phyloP scores from a whole-genome alignment of 2,329 filamentous ascomycete species.

The Triangularia setosa region DNA sequence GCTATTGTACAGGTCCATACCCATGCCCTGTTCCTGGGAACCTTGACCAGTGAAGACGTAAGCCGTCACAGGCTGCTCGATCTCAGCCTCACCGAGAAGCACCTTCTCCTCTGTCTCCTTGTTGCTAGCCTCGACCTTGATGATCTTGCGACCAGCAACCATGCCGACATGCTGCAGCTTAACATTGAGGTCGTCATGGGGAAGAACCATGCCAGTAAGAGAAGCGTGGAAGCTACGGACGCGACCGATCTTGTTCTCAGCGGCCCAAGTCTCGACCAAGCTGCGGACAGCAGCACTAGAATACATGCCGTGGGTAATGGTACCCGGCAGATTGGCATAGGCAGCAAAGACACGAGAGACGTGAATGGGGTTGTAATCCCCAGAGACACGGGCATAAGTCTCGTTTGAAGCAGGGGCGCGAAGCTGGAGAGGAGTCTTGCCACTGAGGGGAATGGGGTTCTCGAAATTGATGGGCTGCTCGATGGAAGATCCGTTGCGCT shows the following conservation, averaged over 20 bases:
- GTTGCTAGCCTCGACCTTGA: slow-evolving; percentile 96
- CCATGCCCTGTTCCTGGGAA: slow-evolving; percentile 98
- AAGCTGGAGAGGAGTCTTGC: slow-evolving; percentile 81
- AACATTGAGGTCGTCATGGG: slow-evolving; percentile 91
- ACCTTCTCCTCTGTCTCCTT: slow-evolving; percentile 96
- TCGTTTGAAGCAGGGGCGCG: slow-evolving; percentile 95
- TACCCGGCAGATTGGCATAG: slow-evolving; percentile 93
- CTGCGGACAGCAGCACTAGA: slow-evolving; percentile 94
- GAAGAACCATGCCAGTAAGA: slow-evolving; percentile 97
- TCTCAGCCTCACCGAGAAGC: slow-evolving; percentile 88
- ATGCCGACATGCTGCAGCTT: slow-evolving; percentile 96
- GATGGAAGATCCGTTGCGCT: slow-evolving; percentile 84
- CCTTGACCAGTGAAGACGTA: slow-evolving; percentile 99
- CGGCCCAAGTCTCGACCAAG: slow-evolving; percentile 96
- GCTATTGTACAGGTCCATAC: slow-evolving; percentile 96
- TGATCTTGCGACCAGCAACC: slow-evolving; percentile 97
- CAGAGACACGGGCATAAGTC: slow-evolving; percentile 94
- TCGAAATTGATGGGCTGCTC: slow-evolving; percentile 97
- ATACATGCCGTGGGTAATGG: slow-evolving; percentile 99
- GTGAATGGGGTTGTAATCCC: slow-evolving; percentile 98
- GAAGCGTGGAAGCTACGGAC: slow-evolving; percentile 96
- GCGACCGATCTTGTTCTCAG: slow-evolving; percentile 96
- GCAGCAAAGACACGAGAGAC: slow-evolving; percentile 94
- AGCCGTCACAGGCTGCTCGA: slow-evolving; percentile 92
- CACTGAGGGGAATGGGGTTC: slow-evolving; percentile 91